A percentile compares a stretch with the other conserved stretches of the same genome.
Conservation (phyloP, 2,329 filamentous ascomycete genomes). For the Colletotrichum falcatum region DNA sequence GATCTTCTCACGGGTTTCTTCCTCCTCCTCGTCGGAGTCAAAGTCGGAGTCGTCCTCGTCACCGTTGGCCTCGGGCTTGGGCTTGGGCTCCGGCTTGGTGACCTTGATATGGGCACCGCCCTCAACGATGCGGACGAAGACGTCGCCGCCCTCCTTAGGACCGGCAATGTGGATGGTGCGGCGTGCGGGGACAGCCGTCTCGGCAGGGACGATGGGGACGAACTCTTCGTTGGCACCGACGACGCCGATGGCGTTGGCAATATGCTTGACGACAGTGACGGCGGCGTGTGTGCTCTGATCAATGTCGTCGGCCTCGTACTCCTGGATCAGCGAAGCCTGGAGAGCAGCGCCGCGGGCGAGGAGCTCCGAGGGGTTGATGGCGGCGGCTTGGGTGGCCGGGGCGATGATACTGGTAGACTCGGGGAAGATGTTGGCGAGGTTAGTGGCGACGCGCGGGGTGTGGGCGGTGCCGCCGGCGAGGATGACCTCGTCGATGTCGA, state of each 20-base stretch:
- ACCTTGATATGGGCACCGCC: constrained; percentile 93
- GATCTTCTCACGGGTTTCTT: constrained; percentile 89
- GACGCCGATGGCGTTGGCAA: constrained; percentile 89
- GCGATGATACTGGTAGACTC: constrained; percentile 82
- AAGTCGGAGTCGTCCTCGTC: constrained; percentile 76
- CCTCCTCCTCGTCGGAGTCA: constrained; percentile 76
- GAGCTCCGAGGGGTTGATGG: constrained; percentile 95
- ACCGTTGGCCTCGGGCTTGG: constrained; percentile 74
- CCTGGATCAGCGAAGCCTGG: constrained; percentile 92
- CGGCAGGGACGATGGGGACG: constrained; percentile 82
- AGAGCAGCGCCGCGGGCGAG: constrained; percentile 91
- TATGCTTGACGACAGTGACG: constrained; percentile 93
- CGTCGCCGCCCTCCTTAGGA: constrained; percentile 85
- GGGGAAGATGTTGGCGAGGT: constrained; percentile 84
- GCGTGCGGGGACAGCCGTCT: constrained; percentile 91
- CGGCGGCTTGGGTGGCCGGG: constrained; percentile 79
- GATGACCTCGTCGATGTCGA: constrained; percentile 95
- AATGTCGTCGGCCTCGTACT: constrained; percentile 94
- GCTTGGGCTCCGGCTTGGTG: constrained; percentile 85
- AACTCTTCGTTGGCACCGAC: constrained; percentile 78
- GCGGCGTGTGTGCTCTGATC: constrained; percentile 96
- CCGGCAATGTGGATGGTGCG: constrained; percentile 83
- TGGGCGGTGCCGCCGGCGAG: constrained; percentile 92
- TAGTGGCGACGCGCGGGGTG: constrained; percentile 90
- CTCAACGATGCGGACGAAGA: constrained; percentile 89